A percentile compares a stretch with the other conserved stretches of the same genome.
phyloP scores from a whole-genome alignment of 176 grass and related monocot genomes.

The Themeda triandra region DNA sequence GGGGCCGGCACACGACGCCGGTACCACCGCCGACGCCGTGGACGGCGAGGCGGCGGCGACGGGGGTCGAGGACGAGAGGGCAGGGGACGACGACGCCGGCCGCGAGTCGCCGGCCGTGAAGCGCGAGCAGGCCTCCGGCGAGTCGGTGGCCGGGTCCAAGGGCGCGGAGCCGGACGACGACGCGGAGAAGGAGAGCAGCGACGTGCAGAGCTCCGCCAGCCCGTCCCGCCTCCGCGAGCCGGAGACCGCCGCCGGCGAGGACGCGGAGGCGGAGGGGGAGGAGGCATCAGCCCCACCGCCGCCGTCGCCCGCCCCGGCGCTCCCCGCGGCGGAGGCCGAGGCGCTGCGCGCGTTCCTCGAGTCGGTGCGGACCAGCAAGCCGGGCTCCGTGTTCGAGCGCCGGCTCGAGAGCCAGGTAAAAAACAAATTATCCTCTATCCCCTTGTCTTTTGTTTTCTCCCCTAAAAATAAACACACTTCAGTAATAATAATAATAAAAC shows the following conservation, averaged over 20 bases:
- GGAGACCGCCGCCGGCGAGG: neutral
- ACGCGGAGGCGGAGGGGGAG: slow-evolving; percentile 29
- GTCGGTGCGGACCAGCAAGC: slow-evolving; percentile 56
- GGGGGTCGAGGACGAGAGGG: neutral
- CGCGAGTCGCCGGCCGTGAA: slow-evolving; percentile 11
- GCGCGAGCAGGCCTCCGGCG: slow-evolving; percentile 44
- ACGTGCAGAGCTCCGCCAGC: slow-evolving; percentile 81
- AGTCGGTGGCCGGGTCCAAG: slow-evolving; percentile 76
- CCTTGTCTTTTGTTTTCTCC: neutral
- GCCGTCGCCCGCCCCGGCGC: neutral
- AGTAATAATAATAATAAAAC: no score
- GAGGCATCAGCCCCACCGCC: slow-evolving; percentile 14
- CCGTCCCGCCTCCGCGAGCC: slow-evolving; percentile 40
- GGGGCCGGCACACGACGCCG: slow-evolving; percentile 16
- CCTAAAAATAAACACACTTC: no score
- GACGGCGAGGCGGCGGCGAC: neutral
- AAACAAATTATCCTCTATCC: neutral
- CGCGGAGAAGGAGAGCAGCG: slow-evolving; percentile 68
- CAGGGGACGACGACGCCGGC: neutral
- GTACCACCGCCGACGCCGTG: neutral
- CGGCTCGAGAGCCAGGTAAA: slow-evolving; percentile 89
- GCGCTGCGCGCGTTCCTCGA: slow-evolving; percentile 62
- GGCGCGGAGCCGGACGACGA: neutral
- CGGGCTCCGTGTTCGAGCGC: slow-evolving; percentile 64
- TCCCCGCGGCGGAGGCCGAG: slow-evolving; percentile 43